phyloP scores from a whole-genome alignment of 2,329 filamentous ascomycete genomes.

The Graphilbum fragrans region DNA sequence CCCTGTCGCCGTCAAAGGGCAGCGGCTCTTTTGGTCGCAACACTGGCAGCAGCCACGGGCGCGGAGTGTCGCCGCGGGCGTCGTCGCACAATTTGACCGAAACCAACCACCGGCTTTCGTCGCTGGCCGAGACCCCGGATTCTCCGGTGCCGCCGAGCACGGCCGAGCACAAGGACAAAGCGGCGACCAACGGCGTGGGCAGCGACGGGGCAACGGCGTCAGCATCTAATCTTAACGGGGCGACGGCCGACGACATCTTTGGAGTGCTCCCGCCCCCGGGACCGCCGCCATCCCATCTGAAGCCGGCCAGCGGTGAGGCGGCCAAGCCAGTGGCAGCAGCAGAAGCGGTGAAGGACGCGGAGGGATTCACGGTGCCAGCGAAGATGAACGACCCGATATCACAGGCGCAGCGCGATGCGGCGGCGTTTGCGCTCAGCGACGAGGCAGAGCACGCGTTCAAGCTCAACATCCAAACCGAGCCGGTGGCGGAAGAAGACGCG shows the following conservation, averaged over 20 bases:
- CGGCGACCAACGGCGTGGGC: constrained; percentile 26
- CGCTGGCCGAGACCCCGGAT: constrained; percentile 45
- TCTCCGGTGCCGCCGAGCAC: constrained; percentile 19
- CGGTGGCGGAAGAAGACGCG: constrained; percentile 66
- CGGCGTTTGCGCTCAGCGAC: constrained; percentile 27
- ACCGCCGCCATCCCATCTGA: constrained; percentile 33
- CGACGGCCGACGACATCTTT: constrained; percentile 29
- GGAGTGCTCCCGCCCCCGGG: constrained; percentile 40
- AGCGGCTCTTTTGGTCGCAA: constrained; percentile 44
- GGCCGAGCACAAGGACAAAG: constrained; percentile 24
- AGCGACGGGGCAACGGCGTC: constrained; percentile 15
- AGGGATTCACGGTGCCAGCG: constrained; percentile 65
- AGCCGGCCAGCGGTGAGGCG: constrained; percentile 16
- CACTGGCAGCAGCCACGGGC: constrained; percentile 51
- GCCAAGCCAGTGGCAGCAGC: not conserved
- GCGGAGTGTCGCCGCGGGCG: constrained; percentile 40
- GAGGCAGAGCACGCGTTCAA: constrained; percentile 60
- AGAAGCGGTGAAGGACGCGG: constrained; percentile 49
- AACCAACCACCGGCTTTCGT: constrained; percentile 38
- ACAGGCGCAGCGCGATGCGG: constrained; percentile 56
- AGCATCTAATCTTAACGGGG: constrained; percentile 31
- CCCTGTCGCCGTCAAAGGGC: constrained; percentile 42
- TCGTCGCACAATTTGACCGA: constrained; percentile 49
- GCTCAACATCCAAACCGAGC: constrained; percentile 66
- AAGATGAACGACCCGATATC: constrained; percentile 54